Conservation (phyloP, 78 protist species). For the Dictyostelium firmibasis region DNA sequence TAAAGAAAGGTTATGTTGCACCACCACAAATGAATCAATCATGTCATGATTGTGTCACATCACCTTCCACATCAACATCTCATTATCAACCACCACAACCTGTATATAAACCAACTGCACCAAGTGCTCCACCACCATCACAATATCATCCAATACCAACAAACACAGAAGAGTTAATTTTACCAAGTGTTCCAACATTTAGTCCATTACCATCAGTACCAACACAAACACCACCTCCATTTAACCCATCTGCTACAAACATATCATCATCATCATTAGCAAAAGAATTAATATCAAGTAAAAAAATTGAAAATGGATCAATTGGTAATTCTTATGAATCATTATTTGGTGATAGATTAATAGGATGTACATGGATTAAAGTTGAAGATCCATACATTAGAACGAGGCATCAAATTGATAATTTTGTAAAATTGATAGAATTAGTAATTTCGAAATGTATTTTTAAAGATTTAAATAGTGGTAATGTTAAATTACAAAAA, state of each 20-base stretch:
- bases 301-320: slow-evolving; percentile 27
- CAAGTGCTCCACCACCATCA: slow-evolving; percentile 21
- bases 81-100: not conserved
- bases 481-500: not conserved
- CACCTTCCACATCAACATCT: not conserved
- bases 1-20: slow-evolving; percentile 1
- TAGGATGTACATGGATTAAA: not conserved
- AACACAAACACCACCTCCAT: slow-evolving; percentile 32
- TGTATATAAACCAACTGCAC: not conserved
- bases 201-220: not conserved
- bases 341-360: slow-evolving; percentile 32
- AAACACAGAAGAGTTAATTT: not conserved
- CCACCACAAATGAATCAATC: not conserved
- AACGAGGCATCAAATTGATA: slow-evolving; percentile 55
- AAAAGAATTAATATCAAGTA: not conserved
- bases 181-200: slow-evolving; percentile 42
- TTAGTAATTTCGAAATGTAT: not conserved
- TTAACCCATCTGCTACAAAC: not conserved
- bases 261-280: not conserved
- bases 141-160: not conserved
- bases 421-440: slow-evolving; percentile 25
- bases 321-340: slow-evolving; percentile 27
- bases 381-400: slow-evolving; percentile 75
- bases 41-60: not conserved
- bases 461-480: not conserved